Evolutionary conservation across 192 early-diverging fungal species (phyloP), one percentile per base, ranked within the genome.

Genomic region (Phlyctochytrium bullatum): DNA sequence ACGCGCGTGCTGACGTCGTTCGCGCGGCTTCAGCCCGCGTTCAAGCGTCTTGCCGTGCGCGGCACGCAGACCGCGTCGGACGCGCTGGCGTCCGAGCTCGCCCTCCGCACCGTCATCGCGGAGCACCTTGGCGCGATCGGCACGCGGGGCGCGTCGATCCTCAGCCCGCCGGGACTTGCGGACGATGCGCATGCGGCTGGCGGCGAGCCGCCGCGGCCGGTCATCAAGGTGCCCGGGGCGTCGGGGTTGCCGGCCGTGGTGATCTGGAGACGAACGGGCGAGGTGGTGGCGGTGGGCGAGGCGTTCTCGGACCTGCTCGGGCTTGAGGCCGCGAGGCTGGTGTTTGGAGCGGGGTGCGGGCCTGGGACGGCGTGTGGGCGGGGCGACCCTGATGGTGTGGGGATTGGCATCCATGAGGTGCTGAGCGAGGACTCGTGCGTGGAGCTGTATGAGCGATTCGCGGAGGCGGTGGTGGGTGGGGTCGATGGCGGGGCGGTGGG

Each of bases 341-440:
- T 47, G 40, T 47, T 47, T 20, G 40, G 40, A 47, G 40, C 40
- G 10, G 40, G 40, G 20, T 47, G 40, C 20, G 40, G 40, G 20
- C 40, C 40, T 14, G 40, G 20, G 10, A 47, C 40, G 40, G 40
- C 40, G 40, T 47, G 40, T 20, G 40, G 40, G 20, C 40, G 40
- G 10, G 40, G 40, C 40, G 40, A 47, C 40, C 40, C 40, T 47
- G 40, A 47, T 47, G 40, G 40, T 6, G 40, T 47, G 6, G 40
- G 40, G 40, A 47, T 47, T 47, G 40, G 40, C 40, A 47, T 47
- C 20, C 40, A 47, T 47, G 40, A 47, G 40, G 40, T 47, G 6
- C 40, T 47, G 40, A 47, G 10, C 10, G 40, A 47, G 40, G 40
- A 47, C 40, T 14, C 40, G 40, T 6, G 10, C 6, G 40, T 47